Percentiles rank a stretch among this genome's conserved stretches.
Evolutionary conservation across 164 flowering plant genomes (phyloP).

Genomic region (Protea cynaroides): DNA sequence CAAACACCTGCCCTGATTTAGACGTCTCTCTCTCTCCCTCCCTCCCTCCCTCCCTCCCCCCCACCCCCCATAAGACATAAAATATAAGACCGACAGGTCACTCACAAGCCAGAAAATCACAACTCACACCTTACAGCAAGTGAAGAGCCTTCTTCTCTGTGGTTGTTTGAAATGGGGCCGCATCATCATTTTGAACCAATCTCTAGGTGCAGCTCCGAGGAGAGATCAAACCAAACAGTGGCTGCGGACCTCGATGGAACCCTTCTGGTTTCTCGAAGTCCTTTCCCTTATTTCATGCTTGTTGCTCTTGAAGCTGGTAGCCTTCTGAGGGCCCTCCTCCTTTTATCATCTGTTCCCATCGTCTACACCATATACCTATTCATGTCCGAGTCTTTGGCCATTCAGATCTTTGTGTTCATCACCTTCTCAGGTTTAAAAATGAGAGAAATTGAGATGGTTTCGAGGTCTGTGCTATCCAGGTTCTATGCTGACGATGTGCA

Average conservation of each 20-base stretch:
- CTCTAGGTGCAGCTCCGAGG: conserved; percentile 37
- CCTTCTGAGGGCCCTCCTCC: conserved; percentile 43
- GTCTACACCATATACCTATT: conserved; percentile 43
- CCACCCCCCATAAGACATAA: neutral
- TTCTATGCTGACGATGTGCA: conserved; percentile 68
- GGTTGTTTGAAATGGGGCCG: conserved; percentile 23
- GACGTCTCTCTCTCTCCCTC: no score
- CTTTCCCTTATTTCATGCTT: conserved; percentile 78
- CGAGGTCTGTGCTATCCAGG: conserved; percentile 60
- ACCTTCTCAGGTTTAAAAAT: conserved; percentile 52
- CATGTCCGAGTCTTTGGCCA: conserved; percentile 48
- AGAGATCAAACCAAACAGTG: conserved; percentile 53
- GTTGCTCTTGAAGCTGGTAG: conserved; percentile 77
- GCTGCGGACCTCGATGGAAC: conserved; percentile 77
- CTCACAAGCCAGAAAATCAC: neutral
- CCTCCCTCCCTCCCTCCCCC: neutral
- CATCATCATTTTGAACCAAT: conserved; percentile 38
- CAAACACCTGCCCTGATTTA: neutral
- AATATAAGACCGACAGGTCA: no score
- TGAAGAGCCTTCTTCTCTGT: neutral
- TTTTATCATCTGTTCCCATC: conserved; percentile 45
- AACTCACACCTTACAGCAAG: neutral
- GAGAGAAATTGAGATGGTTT: conserved; percentile 49
- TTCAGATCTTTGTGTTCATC: conserved; percentile 44
- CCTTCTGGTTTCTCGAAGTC: conserved; percentile 44